These are phyloP conservation scores for Pseudogymnoascus sp. DNA, from an alignment of 2,329 filamentous ascomycete species.

Conservation along the genomic window DNA sequence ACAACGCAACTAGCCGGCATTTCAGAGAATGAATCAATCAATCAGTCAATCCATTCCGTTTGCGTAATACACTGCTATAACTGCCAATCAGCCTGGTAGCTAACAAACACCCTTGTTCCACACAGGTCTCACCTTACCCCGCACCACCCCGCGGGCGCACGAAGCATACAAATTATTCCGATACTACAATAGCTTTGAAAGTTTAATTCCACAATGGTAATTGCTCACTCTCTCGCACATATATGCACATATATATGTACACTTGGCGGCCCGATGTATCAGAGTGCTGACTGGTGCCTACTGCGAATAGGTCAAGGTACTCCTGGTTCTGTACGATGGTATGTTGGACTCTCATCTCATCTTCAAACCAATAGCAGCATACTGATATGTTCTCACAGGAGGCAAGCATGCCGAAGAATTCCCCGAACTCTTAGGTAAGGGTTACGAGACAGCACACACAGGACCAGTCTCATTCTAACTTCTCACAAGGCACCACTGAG, in stretches of 20 bases:
- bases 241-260: background rate
- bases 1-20: background rate
- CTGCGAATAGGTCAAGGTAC: conserved; percentile 75
- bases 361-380: background rate
- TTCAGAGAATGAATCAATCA: background rate
- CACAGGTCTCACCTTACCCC: conserved; percentile 2
- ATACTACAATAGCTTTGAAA: background rate
- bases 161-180: background rate
- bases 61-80: background rate
- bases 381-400: conserved; percentile 41
- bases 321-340: conserved; percentile 88
- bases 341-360: conserved; percentile 32
- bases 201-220: conserved; percentile 1
- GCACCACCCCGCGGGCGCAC: background rate
- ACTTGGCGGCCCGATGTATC: conserved; percentile 13
- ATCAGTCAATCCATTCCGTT: background rate
- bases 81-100: background rate
- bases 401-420: conserved; percentile 78
- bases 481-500: conserved; percentile 78
- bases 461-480: background rate
- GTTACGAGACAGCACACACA: background rate
- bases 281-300: conserved; percentile 29
- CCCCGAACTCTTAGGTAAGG: conserved; percentile 53
- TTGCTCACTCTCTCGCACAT: background rate
- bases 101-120: conserved; percentile 9